These are phyloP conservation scores for Begonia loranthoides DNA, from an alignment of 306 rosid genomes.

Conservation along the genomic window DNA sequence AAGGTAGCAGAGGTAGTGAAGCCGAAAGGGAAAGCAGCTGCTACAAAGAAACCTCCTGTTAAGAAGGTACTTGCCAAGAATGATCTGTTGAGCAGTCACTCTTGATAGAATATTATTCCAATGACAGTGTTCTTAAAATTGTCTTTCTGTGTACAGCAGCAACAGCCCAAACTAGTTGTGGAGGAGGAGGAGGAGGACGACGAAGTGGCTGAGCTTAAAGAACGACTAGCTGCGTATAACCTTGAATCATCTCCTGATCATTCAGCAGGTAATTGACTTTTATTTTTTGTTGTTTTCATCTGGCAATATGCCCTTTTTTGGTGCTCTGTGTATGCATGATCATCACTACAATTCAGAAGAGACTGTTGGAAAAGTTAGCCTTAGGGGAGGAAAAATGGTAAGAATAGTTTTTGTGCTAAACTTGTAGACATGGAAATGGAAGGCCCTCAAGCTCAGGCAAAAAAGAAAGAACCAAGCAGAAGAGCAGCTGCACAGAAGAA, in stretches of 20 bases:
- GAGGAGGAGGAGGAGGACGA: slow-evolving; percentile 30
- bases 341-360: too few species aligned
- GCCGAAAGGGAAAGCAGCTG: slow-evolving; percentile 39
- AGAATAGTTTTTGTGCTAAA: neutral
- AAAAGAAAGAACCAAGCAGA: slow-evolving; percentile 33
- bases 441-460: slow-evolving; percentile 21
- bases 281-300: too few species aligned
- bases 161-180: slow-evolving; percentile 7
- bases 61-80: slow-evolving; percentile 21
- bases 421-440: slow-evolving; percentile 42
- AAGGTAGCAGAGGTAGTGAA: slow-evolving; percentile 26
- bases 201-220: slow-evolving; percentile 61
- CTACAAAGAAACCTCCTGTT: slow-evolving; percentile 35
- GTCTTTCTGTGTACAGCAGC: slow-evolving; percentile 19
- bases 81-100: too few species aligned
- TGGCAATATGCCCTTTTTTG: too few species aligned
- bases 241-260: slow-evolving; percentile 54
- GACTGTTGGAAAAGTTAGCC: too few species aligned
- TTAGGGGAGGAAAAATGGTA: neutral
- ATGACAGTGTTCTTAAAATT: neutral
- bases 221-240: slow-evolving; percentile 89
- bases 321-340: too few species aligned
- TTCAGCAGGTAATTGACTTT: slow-evolving; percentile 31
- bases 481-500: slow-evolving; percentile 45
- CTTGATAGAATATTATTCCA: neutral